These are phyloP conservation scores for Barnettozyma californica DNA, from an alignment of 805 yeast genomes.

Conservation along the genomic window DNA sequence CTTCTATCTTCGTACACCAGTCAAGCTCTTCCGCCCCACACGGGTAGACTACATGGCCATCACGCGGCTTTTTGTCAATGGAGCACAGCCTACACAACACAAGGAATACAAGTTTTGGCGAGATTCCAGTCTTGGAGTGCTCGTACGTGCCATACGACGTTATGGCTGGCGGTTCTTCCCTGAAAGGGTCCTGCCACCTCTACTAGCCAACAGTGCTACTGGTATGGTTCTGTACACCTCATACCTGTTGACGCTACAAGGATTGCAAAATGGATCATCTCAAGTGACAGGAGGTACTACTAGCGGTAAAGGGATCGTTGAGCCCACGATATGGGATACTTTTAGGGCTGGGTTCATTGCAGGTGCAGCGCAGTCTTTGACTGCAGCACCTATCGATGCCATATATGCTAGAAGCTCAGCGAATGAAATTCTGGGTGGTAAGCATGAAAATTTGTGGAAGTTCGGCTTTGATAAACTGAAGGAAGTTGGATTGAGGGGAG, in stretches of 20 bases:
- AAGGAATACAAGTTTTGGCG: slow-evolving; percentile 48
- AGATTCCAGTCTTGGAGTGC: slow-evolving; percentile 74
- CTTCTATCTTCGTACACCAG: slow-evolving; percentile 72
- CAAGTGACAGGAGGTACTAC: slow-evolving; percentile 10
- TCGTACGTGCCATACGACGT: slow-evolving; percentile 61
- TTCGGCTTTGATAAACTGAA: slow-evolving; percentile 65
- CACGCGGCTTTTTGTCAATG: slow-evolving; percentile 47
- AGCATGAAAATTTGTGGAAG: slow-evolving; percentile 67
- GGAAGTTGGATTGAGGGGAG: slow-evolving; percentile 76
- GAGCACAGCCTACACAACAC: slow-evolving; percentile 32
- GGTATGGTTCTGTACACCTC: slow-evolving; percentile 84
- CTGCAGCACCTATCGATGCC: slow-evolving; percentile 93
- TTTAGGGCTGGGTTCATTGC: slow-evolving; percentile 79
- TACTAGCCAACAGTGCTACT: slow-evolving; percentile 82
- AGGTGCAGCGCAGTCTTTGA: slow-evolving; percentile 82
- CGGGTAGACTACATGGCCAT: slow-evolving; percentile 81
- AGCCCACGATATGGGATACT: slow-evolving; percentile 43
- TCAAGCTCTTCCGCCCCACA: slow-evolving; percentile 85
- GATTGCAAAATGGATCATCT: slow-evolving; percentile 25
- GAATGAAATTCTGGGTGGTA: slow-evolving; percentile 63
- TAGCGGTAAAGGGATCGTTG: neutral
- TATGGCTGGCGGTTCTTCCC: slow-evolving; percentile 90
- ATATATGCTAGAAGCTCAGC: slow-evolving; percentile 76
- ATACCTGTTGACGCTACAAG: slow-evolving; percentile 53
- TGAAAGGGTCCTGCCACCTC: slow-evolving; percentile 74